Conservation (phyloP, 2,329 filamentous ascomycete species). For the Botrytis paeoniae region DNA sequence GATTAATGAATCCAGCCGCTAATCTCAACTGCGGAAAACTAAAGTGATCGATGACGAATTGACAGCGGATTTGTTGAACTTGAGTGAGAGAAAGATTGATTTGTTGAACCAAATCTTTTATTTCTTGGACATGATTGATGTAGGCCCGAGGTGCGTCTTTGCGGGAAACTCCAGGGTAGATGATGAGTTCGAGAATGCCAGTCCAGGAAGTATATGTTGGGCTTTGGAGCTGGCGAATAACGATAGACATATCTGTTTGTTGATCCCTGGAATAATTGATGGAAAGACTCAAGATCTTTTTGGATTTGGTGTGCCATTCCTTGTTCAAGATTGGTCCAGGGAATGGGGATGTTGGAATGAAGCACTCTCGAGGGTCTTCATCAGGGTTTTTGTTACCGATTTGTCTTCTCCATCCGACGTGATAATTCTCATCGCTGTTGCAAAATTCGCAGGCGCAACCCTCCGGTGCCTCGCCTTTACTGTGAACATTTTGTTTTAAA, state of each 20-base stretch:
- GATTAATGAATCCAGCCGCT: background rate
- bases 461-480: background rate
- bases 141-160: background rate
- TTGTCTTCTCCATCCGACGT: background rate
- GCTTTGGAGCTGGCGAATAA: background rate
- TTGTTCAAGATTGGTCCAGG: background rate
- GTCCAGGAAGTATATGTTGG: background rate
- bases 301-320: background rate
- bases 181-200: background rate
- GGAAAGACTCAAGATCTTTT: background rate
- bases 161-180: background rate
- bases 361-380: background rate
- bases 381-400: background rate
- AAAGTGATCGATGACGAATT: background rate
- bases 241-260: background rate
- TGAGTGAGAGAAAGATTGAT: background rate
- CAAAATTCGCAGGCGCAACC: background rate
- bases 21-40: background rate
- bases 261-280: background rate
- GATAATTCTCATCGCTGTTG: background rate
- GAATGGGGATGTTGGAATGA: too few relatives aligned
- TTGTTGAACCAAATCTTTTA: background rate
- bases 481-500: background rate
- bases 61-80: background rate
- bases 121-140: background rate